These are phyloP conservation scores for Tetraselmis chui DNA, from an alignment of 139 green algal genomes.

Conservation along the genomic window DNA sequence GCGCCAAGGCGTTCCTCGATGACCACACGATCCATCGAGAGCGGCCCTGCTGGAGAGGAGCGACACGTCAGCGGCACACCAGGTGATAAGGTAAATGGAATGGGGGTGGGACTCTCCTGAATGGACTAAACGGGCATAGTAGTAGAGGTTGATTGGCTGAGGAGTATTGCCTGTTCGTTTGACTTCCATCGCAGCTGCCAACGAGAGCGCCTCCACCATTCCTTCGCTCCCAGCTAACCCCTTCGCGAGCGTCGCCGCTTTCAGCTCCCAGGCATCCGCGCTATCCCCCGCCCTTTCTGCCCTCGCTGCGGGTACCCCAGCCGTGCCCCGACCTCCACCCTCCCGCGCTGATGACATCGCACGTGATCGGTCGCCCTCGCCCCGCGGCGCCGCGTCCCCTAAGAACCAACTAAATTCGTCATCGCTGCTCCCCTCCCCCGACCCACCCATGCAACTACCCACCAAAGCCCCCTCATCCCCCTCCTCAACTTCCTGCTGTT, in stretches of 20 bases:
- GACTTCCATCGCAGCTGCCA: neutral
- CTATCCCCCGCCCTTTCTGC: no score
- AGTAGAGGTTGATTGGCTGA: neutral
- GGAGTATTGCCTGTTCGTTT: neutral
- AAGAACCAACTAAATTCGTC: neutral
- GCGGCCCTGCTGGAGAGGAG: neutral
- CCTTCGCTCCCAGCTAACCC: neutral
- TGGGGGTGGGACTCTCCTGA: neutral
- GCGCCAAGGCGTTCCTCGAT: neutral
- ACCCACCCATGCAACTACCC: no score
- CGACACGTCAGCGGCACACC: no score
- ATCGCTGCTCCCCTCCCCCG: neutral
- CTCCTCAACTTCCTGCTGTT: neutral
- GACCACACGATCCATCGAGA: neutral
- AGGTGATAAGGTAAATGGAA: neutral
- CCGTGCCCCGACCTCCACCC: no score
- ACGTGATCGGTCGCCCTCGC: neutral
- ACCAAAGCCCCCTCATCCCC: neutral
- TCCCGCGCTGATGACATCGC: no score
- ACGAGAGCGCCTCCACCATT: neutral
- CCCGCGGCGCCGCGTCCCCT: neutral
- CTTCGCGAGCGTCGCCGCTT: neutral
- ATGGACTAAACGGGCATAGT: no score
- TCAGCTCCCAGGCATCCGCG: no score
- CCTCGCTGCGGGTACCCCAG: no score